A percentile compares a stretch with the other conserved stretches of the same genome.
Conservation (phyloP, 2,329 filamentous ascomycete genomes). For the Talaromyces islandicus region DNA sequence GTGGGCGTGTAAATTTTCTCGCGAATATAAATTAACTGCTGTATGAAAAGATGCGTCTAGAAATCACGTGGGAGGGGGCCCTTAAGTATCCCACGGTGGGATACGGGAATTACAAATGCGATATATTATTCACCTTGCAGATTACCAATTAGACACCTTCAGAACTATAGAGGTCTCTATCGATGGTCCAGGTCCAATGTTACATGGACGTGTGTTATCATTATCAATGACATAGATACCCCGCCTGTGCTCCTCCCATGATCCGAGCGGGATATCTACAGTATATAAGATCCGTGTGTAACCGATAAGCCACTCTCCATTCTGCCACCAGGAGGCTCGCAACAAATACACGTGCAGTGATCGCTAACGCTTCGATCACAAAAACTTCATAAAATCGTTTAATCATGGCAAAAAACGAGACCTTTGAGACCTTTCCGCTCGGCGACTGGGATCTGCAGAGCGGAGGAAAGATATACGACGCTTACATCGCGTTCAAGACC, state of each 20-base stretch:
- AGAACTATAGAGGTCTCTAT: not conserved
- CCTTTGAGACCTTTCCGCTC: slow-evolving; percentile 47
- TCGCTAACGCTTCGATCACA: not conserved
- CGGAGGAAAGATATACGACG: slow-evolving; percentile 56
- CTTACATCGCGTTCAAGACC: slow-evolving; percentile 71
- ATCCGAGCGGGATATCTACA: not conserved
- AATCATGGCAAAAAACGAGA: not conserved
- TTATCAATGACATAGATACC: not conserved
- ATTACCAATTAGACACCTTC: not conserved
- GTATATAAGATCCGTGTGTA: not conserved
- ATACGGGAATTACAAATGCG: not conserved
- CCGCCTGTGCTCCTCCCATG: not conserved
- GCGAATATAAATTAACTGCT: not conserved
- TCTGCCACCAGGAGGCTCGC: too few relatives aligned
- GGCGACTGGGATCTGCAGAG: slow-evolving; percentile 63
- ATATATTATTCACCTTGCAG: not conserved
- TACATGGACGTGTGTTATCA: not conserved
- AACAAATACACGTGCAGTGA: too few relatives aligned
- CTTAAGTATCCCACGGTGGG: not conserved
- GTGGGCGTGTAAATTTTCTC: not conserved
- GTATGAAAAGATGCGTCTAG: not conserved
- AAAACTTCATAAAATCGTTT: not conserved
- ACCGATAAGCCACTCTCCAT: not conserved
- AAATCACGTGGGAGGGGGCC: not conserved
- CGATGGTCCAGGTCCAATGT: not conserved